Conservation (phyloP, 768 basidiomycete genomes). For the Cyclocybe aegerita region DNA sequence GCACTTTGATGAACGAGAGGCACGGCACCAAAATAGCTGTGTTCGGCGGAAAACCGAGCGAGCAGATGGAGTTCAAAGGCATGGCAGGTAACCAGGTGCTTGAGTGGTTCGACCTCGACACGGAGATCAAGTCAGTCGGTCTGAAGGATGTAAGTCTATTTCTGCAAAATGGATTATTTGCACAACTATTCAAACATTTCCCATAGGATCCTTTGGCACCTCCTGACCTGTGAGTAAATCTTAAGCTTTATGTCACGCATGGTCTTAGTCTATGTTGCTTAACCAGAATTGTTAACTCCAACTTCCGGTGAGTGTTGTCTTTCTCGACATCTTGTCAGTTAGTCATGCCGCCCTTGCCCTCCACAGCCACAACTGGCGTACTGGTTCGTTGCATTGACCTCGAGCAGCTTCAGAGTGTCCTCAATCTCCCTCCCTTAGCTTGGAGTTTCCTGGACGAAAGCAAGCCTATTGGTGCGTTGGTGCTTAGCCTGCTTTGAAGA, state of each 20-base stretch:
- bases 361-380: conserved; percentile 48
- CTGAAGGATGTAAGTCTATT: conserved; percentile 40
- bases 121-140: conserved; percentile 59
- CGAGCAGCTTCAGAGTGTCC: background rate
- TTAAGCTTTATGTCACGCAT: background rate
- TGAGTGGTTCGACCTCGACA: conserved; percentile 60
- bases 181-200: background rate
- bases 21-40: conserved; percentile 52
- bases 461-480: conserved; percentile 36
- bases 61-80: conserved; percentile 51
- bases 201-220: conserved; percentile 40
- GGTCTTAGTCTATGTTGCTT: background rate
- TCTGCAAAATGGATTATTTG: background rate
- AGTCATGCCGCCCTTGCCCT: background rate
- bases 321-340: background rate
- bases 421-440: conserved; percentile 21
- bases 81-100: conserved; percentile 67
- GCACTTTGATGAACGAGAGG: conserved; percentile 58
- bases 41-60: conserved; percentile 57
- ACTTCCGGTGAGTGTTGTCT: conserved; percentile 37
- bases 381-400: conserved; percentile 26
- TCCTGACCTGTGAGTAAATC: conserved; percentile 39
- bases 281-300: conserved; percentile 38
- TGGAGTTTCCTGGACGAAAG: conserved; percentile 44
- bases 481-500: background rate